Evolutionary conservation across 495 filamentous ascomycete genomes (phyloP).

Genomic region (Aspergillus saccharolyticus): DNA sequence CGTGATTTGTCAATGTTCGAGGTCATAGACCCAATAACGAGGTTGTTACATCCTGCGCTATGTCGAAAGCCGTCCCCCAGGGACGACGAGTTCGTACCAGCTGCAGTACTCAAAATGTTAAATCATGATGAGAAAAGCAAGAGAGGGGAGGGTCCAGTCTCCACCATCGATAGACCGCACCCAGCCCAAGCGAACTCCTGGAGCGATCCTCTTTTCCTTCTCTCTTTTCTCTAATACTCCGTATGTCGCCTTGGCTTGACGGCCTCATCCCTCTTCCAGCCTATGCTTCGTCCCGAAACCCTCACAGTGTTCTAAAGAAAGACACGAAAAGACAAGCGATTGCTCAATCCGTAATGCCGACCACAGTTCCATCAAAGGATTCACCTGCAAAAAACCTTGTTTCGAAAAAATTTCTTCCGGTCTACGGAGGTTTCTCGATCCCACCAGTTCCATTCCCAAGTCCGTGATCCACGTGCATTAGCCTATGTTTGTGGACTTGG

Average conservation of each 20-base stretch:
- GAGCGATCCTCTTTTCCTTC: not conserved
- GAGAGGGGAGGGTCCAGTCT: not conserved
- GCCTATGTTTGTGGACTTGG: not conserved
- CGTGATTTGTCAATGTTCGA: too few relatives aligned
- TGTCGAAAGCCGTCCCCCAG: too few relatives aligned
- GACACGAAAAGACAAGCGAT: conserved; percentile 9
- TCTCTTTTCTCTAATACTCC: too few relatives aligned
- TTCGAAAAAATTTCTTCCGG: conserved; percentile 5
- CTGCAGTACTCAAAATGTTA: not conserved
- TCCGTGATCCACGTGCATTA: not conserved
- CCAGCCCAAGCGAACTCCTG: not conserved
- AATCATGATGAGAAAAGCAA: not conserved
- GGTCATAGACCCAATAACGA: too few relatives aligned
- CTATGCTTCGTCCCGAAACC: not conserved
- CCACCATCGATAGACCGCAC: not conserved
- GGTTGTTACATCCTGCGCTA: too few relatives aligned
- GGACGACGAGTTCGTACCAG: not conserved
- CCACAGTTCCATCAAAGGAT: too few relatives aligned
- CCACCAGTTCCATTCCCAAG: not conserved
- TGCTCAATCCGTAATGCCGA: not conserved
- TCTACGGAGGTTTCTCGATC: conserved; percentile 10
- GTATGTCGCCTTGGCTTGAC: not conserved
- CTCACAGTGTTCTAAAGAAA: not conserved
- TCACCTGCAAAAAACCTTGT: not conserved
- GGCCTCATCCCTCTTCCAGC: not conserved